A percentile compares a stretch with the other conserved stretches of the same genome.
Evolutionary conservation across 441 rosid genomes (phyloP).

Genomic region (Flueggea neowawraea): DNA sequence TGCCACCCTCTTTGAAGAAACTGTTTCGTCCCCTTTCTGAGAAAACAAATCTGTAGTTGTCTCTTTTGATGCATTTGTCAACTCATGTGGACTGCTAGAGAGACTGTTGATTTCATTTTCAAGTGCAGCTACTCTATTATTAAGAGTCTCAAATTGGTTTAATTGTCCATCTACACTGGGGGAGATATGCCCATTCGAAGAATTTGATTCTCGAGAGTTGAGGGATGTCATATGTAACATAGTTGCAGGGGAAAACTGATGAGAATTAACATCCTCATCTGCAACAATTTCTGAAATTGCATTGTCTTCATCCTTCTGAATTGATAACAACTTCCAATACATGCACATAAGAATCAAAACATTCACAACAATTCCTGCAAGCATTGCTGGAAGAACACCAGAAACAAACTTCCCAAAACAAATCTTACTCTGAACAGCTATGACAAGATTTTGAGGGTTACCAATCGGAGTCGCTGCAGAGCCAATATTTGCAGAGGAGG

Average conservation of each 20-base stretch:
- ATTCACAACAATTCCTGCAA: conserved; percentile 56
- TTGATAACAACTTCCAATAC: conserved; percentile 57
- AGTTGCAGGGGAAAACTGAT: conserved; percentile 58
- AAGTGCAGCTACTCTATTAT: conserved; percentile 29
- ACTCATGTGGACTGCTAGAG: conserved; percentile 3
- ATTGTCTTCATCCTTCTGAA: conserved; percentile 45
- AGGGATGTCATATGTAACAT: conserved; percentile 39
- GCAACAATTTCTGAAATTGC: conserved; percentile 29
- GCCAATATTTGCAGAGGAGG: conserved; percentile 80
- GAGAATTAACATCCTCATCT: conserved; percentile 41
- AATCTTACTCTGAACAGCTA: conserved; percentile 61
- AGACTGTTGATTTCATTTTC: conserved; percentile 33
- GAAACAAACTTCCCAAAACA: conserved; percentile 49
- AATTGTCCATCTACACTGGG: conserved; percentile 3
- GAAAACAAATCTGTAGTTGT: conserved; percentile 14
- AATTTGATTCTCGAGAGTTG: conserved; percentile 36
- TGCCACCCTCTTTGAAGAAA: conserved; percentile 10
- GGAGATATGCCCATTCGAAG: conserved; percentile 15
- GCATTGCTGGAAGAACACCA: conserved; percentile 64
- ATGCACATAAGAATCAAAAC: conserved; percentile 43
- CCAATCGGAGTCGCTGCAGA: conserved; percentile 89
- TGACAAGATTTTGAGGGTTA: conserved; percentile 84
- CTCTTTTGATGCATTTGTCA: conserved; percentile 35
- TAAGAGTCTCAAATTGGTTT: conserved; percentile 23
- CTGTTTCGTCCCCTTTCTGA: conserved; percentile 25